Evolutionary conservation across 2,329 filamentous ascomycete species (phyloP).

Genomic region (Ophiostoma quercus): DNA sequence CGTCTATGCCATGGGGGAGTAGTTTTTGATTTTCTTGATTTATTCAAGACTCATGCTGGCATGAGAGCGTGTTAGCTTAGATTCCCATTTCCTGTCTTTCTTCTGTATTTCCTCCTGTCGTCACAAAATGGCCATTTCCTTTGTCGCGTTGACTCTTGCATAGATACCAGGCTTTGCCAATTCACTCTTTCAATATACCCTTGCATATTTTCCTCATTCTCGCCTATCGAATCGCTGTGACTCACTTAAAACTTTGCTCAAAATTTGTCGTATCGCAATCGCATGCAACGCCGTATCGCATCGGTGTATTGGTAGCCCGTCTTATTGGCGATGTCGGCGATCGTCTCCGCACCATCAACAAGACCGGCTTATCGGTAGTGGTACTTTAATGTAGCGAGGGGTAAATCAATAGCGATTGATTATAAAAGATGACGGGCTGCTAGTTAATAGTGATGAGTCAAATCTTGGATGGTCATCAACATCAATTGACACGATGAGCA

Average conservation of each 20-base stretch:
- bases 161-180: slow-evolving; percentile 14
- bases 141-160: slow-evolving; percentile 1
- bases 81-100: background rate
- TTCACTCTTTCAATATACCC: background rate
- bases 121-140: slow-evolving; percentile 4
- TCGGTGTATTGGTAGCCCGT: slow-evolving; percentile 8
- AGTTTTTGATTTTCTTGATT: background rate
- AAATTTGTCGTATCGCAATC: background rate
- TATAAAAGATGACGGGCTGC: too few species aligned
- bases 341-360: background rate
- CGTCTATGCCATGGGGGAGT: slow-evolving; percentile 34
- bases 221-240: background rate
- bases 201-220: background rate
- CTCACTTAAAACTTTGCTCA: background rate
- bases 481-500: slow-evolving; percentile 5
- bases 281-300: background rate
- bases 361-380: background rate
- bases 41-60: background rate
- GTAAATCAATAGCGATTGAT: background rate
- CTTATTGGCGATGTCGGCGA: slow-evolving; percentile 1
- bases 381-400: background rate
- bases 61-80: slow-evolving; percentile 4
- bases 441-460: too few species aligned
- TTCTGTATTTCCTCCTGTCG: background rate
- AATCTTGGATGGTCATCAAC: background rate